Conservation (phyloP, 176 grass and related monocot genomes). For the Saccharum officinarum region DNA sequence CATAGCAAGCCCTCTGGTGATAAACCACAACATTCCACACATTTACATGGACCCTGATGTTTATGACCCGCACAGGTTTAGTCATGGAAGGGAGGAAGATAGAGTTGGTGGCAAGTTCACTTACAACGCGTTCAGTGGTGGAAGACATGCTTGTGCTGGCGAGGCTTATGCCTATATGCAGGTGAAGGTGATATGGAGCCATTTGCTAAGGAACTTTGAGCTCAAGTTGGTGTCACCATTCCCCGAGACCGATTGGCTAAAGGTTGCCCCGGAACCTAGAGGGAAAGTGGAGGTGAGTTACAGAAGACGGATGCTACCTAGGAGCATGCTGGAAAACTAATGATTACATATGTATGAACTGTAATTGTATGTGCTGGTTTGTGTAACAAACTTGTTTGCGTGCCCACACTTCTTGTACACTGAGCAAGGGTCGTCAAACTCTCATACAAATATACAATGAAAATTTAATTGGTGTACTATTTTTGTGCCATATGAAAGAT, state of each 20-base stretch:
- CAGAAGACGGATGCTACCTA: background rate
- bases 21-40: background rate
- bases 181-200: slow-evolving; percentile 25
- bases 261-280: background rate
- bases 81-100: background rate
- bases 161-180: slow-evolving; percentile 7
- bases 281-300: background rate
- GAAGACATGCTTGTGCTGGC: background rate
- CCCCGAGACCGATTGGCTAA: background rate
- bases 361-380: no score
- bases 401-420: no score
- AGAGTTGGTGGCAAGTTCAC: slow-evolving; percentile 11
- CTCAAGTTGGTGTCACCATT: background rate
- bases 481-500: no score
- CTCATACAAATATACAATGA: no score
- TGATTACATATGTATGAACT: no score
- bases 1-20: background rate
- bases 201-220: slow-evolving; percentile 18
- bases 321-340: no score
- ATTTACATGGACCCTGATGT: background rate
- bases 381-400: no score
- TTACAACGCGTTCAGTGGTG: background rate
- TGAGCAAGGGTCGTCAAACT: no score
- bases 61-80: background rate
- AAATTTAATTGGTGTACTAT: no score